Base-by-base conservation (phyloP, 2,329 filamentous ascomycete species). In the Colletotrichum euphorbiae region DNA sequence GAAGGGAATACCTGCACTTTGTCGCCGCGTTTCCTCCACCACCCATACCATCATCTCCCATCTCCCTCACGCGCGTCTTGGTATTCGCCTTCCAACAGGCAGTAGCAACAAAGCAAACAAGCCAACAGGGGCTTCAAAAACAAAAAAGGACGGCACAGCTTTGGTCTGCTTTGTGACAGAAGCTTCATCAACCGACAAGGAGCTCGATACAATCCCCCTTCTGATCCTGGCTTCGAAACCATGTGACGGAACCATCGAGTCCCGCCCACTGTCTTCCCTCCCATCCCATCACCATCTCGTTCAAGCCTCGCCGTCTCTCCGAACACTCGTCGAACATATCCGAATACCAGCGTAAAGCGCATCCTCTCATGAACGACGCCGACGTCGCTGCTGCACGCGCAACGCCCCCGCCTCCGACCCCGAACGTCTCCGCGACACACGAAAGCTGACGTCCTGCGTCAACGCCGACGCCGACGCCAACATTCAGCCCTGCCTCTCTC, bases 241-340 rank as follows among this genome's bases (percentile, higher is more conserved):
- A 69, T 69, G 66, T 69, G 66, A 69, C 66, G 66, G 66, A 69
- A 69, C 66, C 66, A 69, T 69, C 66, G 54, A 69, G 48, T 66
- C 33, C 62, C 60, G 66, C 66, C 61, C 66, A 69, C 48, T 48
- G 59, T 60, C 55, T 66, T 69, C 66, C 55, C 54, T 60, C 48
- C 51, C 46, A 31, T 40, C 57, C 57, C 54, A 66, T 68, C 65
- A 33, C 48, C 62, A 43, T 46, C 42, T 45, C 65, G 42, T 54
- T 64, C 36, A 15, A 38, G 13, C 36, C 4, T 38, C 46, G 38
- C 54, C 46, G 38, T 13, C 42, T 33, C 21, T 60, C 43, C 46
- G 54, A 55, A 24, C 38, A 38, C 42, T 28, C 66, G 19, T 60
- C 40, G 36, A 66, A 33, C 24, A 40, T 4, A 55, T 48, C 28